Evolutionary conservation across 1,284 basidiomycete species (phyloP).

Genomic region (Irpex sp.): DNA sequence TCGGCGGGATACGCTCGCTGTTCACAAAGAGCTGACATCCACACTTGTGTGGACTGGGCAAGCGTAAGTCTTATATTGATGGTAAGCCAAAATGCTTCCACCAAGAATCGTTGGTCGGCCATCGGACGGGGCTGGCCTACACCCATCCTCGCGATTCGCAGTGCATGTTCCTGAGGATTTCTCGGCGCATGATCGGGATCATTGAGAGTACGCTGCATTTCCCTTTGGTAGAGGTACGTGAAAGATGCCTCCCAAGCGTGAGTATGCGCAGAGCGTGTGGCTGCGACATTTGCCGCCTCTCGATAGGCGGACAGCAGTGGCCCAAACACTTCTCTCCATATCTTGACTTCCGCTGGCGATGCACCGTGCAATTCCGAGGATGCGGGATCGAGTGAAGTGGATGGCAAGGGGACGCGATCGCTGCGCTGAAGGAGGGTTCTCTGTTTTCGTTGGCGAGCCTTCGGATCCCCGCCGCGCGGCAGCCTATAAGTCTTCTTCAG

Average conservation of each 20-base stretch:
- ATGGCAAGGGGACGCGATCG: slow-evolving; percentile 9
- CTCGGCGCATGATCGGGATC: slow-evolving; percentile 34
- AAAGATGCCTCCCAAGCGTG: slow-evolving; percentile 53
- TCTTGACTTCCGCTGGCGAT: slow-evolving; percentile 24
- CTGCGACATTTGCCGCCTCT: slow-evolving; percentile 32
- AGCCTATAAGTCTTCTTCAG: background rate
- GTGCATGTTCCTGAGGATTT: slow-evolving; percentile 40
- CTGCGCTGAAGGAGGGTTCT: background rate
- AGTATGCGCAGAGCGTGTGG: slow-evolving; percentile 44
- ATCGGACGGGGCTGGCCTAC: slow-evolving; percentile 52
- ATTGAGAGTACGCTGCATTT: slow-evolving; percentile 35
- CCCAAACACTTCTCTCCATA: slow-evolving; percentile 35
- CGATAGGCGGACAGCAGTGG: slow-evolving; percentile 34
- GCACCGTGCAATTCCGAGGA: slow-evolving; percentile 26
- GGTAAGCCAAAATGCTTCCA: slow-evolving; percentile 49
- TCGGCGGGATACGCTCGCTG: slow-evolving; percentile 15
- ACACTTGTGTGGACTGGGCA: slow-evolving; percentile 30
- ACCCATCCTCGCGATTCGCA: slow-evolving; percentile 42
- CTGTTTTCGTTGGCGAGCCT: background rate
- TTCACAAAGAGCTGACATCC: slow-evolving; percentile 3
- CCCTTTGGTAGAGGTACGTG: slow-evolving; percentile 42
- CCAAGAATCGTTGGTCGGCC: slow-evolving; percentile 50
- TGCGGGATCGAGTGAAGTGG: slow-evolving; percentile 16
- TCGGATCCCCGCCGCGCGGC: background rate
- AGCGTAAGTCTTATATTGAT: slow-evolving; percentile 43